Base-by-base conservation (phyloP, 2,329 filamentous ascomycete species). In the Zasmidium angulare region DNA sequence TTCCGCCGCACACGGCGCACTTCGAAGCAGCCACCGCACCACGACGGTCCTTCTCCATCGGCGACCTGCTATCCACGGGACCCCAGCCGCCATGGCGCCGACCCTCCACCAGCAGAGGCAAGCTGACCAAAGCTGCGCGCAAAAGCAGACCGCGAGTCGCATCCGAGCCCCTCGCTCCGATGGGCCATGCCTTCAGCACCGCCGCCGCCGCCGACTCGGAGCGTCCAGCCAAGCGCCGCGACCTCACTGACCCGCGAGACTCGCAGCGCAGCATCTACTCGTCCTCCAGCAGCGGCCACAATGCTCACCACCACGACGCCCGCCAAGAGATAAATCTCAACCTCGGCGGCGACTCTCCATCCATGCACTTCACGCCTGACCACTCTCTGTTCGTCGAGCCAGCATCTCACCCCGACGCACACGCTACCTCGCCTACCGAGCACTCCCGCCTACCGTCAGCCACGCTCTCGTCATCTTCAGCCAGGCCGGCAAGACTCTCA, bases 1-100 rank as follows among this genome's bases (percentile, higher is more conserved):
- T 72, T 55, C 65, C 68, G 22, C 36, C 43, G 23, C 55, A 60
- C 17, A 50, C 43, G 26, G n/a, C 63, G 23, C 59, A 60, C 24
- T 65, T 67, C 40, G 63, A 64, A 53, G 66, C 72, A 60, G 64
- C 68, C 49, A 63, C 69, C 56, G 70, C 70, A 60, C 71, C 77
- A 20, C 73, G 76, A 58, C 77, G 79, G 54, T 82, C 81, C 58
- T 82, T 83, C 73, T 82, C 81, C 23, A 76, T 82, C 58, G 73
- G 74, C 55, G 78, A 82, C 63, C 71, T 78, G 49, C 72, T 77
- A 57, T 74, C 72, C 53, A 71, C 70, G 54, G 74, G 68, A 53
- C 73, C 70, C 58, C 72, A 70, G 50, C 65, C 68, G 43, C 62
- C 74, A 64, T 75, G 72, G 71, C 78, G 74, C 68, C 63, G 72